Conservation (phyloP, 1,139 yeast species). For the Suhomyces wounanorum region DNA sequence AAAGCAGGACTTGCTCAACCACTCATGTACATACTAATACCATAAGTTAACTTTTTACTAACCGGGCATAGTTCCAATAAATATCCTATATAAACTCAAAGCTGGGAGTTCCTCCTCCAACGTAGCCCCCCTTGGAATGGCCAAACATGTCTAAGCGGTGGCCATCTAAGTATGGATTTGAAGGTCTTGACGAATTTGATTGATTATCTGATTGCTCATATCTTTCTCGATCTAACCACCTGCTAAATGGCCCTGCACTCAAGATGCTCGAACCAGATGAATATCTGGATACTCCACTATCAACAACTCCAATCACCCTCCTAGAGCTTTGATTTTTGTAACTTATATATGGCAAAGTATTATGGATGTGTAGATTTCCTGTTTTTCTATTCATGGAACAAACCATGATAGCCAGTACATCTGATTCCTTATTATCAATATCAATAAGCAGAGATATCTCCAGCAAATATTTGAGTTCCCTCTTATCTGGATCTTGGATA, state of each 20-base stretch:
- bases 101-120: constrained; percentile 8
- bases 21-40: neutral
- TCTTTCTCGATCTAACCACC: constrained; percentile 8
- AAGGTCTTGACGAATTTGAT: neutral
- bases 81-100: constrained; percentile 7
- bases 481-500: constrained; percentile 2
- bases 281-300: constrained; percentile 11
- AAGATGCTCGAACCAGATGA: constrained; percentile 1
- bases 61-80: neutral
- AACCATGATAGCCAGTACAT: constrained; percentile 23
- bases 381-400: constrained; percentile 38
- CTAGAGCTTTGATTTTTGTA: constrained; percentile 11
- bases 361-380: constrained; percentile 28
- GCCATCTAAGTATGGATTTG: constrained; percentile 5
- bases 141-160: constrained; percentile 8
- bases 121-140: constrained; percentile 2
- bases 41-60: neutral
- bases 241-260: constrained; percentile 6
- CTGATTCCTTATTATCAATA: constrained; percentile 12
- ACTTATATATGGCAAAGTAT: constrained; percentile 16
- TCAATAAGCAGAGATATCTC: constrained; percentile 10
- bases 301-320: constrained; percentile 11
- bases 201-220: neutral
- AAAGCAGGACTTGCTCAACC: neutral
- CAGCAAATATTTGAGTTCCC: constrained; percentile 7